Conservation (phyloP, 306 rosid genomes). For the Prunus padus region DNA sequence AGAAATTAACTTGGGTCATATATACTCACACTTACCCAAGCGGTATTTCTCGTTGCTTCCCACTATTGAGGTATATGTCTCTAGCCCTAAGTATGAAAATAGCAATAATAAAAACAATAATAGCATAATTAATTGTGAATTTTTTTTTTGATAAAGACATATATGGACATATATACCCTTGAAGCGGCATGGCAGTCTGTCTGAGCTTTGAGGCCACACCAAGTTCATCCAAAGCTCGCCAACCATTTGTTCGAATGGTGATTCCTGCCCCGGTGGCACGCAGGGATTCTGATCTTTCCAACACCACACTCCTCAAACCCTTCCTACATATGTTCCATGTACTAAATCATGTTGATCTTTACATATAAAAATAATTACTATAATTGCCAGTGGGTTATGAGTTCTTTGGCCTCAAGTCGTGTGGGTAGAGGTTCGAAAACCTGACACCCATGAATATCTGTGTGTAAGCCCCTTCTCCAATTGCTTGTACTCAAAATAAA, state of each 20-base stretch:
- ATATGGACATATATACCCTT: conserved; percentile 19
- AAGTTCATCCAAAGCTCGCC: conserved; percentile 57
- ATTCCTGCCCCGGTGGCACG: conserved; percentile 46
- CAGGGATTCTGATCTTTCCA: conserved; percentile 48
- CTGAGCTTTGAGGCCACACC: conserved; percentile 50
- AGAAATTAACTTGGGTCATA: neutral
- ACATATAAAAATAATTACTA: no score
- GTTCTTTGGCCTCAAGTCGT: no score
- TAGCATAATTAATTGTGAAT: no score
- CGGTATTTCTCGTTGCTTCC: conserved; percentile 14
- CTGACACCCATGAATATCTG: no score
- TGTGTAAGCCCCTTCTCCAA: no score
- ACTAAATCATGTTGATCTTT: no score
- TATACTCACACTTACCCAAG: conserved; percentile 8
- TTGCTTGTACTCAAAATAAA: no score
- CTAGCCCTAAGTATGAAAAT: neutral
- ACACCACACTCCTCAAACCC: conserved; percentile 44
- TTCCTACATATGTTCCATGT: conserved; percentile 26
- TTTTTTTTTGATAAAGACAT: no score
- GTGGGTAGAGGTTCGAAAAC: no score
- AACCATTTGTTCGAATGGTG: conserved; percentile 48
- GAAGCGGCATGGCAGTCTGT: conserved; percentile 36
- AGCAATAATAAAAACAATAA: no score
- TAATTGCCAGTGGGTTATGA: no score
- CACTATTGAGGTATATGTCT: conserved; percentile 2